phyloP scores from a whole-genome alignment of 1,284 basidiomycete species.

The Ganoderma sinense region DNA sequence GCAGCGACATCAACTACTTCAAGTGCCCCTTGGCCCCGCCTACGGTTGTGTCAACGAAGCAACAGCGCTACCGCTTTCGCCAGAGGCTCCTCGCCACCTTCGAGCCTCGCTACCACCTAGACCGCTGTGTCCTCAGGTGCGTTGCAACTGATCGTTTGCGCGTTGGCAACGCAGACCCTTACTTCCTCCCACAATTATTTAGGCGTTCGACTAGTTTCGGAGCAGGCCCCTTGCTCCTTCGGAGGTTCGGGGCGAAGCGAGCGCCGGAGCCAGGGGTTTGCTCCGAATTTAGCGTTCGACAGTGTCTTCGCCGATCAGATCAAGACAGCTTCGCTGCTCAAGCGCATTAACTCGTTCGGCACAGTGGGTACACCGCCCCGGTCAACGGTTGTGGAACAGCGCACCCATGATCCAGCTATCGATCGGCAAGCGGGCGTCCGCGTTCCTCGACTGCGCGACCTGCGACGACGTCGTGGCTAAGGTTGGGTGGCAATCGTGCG shows the following conservation, averaged over 20 bases:
- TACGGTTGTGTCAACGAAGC: slow-evolving; percentile 82
- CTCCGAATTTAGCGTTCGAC: too few species aligned
- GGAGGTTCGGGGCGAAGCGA: too few species aligned
- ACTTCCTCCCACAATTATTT: slow-evolving; percentile 53
- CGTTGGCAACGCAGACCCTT: not conserved
- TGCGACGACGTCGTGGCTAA: slow-evolving; percentile 92
- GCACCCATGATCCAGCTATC: slow-evolving; percentile 85
- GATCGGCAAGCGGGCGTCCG: slow-evolving; percentile 88
- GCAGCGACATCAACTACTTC: slow-evolving; percentile 90
- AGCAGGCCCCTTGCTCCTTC: too few species aligned
- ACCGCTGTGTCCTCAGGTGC: slow-evolving; percentile 81
- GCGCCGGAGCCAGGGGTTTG: too few species aligned
- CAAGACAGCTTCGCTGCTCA: slow-evolving; percentile 89
- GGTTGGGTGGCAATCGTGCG: slow-evolving; percentile 81
- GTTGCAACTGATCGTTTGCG: slow-evolving; percentile 22
- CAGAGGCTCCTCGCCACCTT: slow-evolving; percentile 81
- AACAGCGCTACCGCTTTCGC: slow-evolving; percentile 86
- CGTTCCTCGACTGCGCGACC: slow-evolving; percentile 93
- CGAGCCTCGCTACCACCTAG: slow-evolving; percentile 85
- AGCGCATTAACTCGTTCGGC: slow-evolving; percentile 84
- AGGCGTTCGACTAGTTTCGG: too few species aligned
- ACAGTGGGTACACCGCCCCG: slow-evolving; percentile 75
- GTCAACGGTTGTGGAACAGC: slow-evolving; percentile 82
- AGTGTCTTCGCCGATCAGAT: slow-evolving; percentile 88
- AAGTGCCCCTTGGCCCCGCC: slow-evolving; percentile 81